Conservation (phyloP, 2,329 filamentous ascomycete species). For the Grosmannia clavigera region DNA sequence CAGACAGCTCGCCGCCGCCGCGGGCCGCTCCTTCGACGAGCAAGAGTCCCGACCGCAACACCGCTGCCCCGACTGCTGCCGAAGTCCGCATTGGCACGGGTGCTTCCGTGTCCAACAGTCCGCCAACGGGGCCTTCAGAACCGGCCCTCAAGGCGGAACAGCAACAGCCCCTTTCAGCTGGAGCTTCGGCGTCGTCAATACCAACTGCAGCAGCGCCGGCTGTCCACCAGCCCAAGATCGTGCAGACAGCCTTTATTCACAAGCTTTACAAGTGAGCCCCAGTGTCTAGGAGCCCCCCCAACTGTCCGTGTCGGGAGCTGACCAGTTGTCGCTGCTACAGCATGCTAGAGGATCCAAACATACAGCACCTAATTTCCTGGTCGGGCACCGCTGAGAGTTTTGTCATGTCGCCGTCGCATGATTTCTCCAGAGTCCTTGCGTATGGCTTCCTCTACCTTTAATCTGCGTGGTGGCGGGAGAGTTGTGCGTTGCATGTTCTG, state of each 20-base stretch:
- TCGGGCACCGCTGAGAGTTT: constrained; percentile 90
- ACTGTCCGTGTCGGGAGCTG: background rate
- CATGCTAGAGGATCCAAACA: constrained; percentile 90
- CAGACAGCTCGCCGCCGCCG: constrained; percentile 30
- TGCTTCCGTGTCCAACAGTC: constrained; percentile 14
- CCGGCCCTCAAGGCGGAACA: constrained; percentile 23
- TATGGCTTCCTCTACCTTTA: constrained; percentile 32
- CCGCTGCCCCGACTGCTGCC: constrained; percentile 2
- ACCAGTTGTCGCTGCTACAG: constrained; percentile 32
- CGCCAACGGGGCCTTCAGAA: constrained; percentile 7
- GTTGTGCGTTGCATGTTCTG: constrained; percentile 9
- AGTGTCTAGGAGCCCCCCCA: background rate
- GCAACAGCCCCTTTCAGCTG: constrained; percentile 23
- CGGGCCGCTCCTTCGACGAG: constrained; percentile 23
- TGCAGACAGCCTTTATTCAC: constrained; percentile 97
- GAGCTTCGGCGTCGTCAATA: constrained; percentile 16
- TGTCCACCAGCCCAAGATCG: constrained; percentile 89
- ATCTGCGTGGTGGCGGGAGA: background rate
- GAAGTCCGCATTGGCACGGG: constrained; percentile 19
- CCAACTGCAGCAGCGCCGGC: constrained; percentile 50
- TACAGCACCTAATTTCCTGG: constrained; percentile 95
- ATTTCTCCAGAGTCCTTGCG: constrained; percentile 97
- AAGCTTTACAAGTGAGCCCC: constrained; percentile 85
- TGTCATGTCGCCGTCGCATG: constrained; percentile 93
- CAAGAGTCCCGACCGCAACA: constrained; percentile 24